phyloP scores from a whole-genome alignment of 345 rosid species.

The Populus davidiana region DNA sequence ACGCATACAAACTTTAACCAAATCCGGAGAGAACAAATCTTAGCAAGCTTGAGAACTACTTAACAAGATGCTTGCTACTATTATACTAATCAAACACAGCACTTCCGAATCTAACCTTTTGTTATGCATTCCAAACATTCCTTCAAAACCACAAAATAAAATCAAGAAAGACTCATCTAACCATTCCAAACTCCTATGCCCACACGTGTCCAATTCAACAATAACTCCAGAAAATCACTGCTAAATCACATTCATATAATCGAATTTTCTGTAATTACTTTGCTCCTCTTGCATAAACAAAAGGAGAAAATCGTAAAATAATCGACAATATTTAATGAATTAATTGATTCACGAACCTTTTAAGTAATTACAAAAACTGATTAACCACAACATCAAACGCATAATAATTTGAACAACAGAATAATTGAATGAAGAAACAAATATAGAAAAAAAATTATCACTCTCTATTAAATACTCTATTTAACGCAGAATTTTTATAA shows the following conservation, averaged over 20 bases:
- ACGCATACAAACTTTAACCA: background rate
- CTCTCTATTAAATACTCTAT: background rate
- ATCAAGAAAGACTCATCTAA: too few species aligned
- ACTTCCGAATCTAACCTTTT: background rate
- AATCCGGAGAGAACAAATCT: background rate
- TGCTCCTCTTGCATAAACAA: background rate
- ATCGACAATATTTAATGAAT: background rate
- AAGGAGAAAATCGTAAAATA: background rate
- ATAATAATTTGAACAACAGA: background rate
- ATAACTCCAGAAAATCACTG: background rate
- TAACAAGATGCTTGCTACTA: background rate
- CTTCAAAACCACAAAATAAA: background rate
- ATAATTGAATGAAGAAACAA: background rate
- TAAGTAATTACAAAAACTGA: background rate
- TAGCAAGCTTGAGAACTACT: background rate
- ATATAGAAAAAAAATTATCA: background rate
- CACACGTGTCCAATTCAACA: background rate
- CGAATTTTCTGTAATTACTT: background rate
- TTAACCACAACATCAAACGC: background rate
- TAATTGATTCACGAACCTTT: background rate
- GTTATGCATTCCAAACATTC: background rate
- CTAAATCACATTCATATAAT: background rate
- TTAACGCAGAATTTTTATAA: background rate
- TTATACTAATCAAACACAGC: background rate
- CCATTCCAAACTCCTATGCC: background rate